Evolutionary conservation across 2,329 filamentous ascomycete species (phyloP).

Genomic region (Metarhizium guizhouense): DNA sequence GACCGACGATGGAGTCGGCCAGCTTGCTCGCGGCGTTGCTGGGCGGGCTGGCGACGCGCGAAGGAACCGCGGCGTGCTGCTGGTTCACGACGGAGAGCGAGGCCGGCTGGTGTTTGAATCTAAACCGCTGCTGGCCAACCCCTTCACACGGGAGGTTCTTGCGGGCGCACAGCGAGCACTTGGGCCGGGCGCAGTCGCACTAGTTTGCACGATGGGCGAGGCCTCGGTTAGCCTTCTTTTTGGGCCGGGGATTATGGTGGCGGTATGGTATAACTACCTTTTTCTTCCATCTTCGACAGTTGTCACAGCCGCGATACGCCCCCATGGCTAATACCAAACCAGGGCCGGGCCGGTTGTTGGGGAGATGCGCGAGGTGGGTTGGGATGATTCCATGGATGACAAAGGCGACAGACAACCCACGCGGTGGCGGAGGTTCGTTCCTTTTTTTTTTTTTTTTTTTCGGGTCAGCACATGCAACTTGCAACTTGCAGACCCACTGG

Average conservation of each 20-base stretch:
- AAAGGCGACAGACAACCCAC: too few relatives aligned
- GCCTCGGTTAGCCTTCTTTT: not conserved
- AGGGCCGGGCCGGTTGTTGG: too few relatives aligned
- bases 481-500: too few relatives aligned
- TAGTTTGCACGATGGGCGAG: not conserved
- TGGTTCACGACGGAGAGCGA: not conserved
- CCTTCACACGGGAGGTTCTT: not conserved
- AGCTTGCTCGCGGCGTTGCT: not conserved
- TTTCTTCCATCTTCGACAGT: not conserved
- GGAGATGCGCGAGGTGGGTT: not conserved
- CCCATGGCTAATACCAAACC: not conserved
- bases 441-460: too few relatives aligned
- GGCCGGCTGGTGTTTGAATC: not conserved
- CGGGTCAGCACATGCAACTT: too few relatives aligned
- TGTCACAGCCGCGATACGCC: not conserved
- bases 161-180: not conserved
- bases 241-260: too few relatives aligned
- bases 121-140: not conserved
- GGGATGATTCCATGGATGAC: not conserved
- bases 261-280: not conserved
- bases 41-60: not conserved
- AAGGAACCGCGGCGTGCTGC: not conserved
- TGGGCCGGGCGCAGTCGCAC: not conserved
- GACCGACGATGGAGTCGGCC: not conserved
- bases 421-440: too few relatives aligned